A percentile compares a stretch with the other conserved stretches of the same genome.
Evolutionary conservation across 495 filamentous ascomycete genomes (phyloP).

Genomic region (Entonaema liquescens): DNA sequence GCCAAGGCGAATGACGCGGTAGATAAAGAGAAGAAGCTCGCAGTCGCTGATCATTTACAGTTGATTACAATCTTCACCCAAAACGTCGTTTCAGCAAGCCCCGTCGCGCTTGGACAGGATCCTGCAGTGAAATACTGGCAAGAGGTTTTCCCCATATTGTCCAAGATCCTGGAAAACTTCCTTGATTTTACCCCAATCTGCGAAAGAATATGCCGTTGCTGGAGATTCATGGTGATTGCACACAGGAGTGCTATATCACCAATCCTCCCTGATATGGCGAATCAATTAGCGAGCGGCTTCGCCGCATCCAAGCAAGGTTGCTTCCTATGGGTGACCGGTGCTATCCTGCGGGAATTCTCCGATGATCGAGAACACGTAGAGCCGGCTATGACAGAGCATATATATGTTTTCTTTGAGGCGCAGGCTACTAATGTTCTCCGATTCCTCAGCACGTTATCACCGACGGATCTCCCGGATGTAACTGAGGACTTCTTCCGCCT

Average conservation of each 20-base stretch:
- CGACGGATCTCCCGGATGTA: slow-evolving; percentile 91
- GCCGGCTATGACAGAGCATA: slow-evolving; percentile 79
- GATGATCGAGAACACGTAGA: slow-evolving; percentile 88
- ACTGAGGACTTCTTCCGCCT: slow-evolving; percentile 99
- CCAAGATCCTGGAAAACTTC: slow-evolving; percentile 86
- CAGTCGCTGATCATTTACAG: slow-evolving; percentile 89
- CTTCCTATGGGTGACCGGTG: slow-evolving; percentile 96
- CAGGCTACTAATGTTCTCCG: slow-evolving; percentile 88
- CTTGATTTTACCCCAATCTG: slow-evolving; percentile 84
- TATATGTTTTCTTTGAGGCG: slow-evolving; percentile 93
- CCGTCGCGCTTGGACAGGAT: slow-evolving; percentile 75
- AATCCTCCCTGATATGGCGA: slow-evolving; percentile 82
- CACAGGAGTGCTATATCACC: slow-evolving; percentile 90
- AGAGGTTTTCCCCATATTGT: slow-evolving; percentile 87
- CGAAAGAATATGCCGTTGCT: slow-evolving; percentile 92
- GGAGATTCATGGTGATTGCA: slow-evolving; percentile 94
- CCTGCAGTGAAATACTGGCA: slow-evolving; percentile 96
- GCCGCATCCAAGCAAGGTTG: slow-evolving; percentile 88
- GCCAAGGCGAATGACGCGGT: slow-evolving; percentile 83
- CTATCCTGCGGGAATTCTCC: slow-evolving; percentile 93
- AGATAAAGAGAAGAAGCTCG: slow-evolving; percentile 79
- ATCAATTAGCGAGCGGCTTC: slow-evolving; percentile 86
- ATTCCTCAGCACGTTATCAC: slow-evolving; percentile 84
- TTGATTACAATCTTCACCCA: slow-evolving; percentile 90
- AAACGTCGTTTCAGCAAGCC: slow-evolving; percentile 73